Evolutionary conservation across 345 rosid genomes (phyloP), one percentile per base, ranked within the genome.

Genomic region (Hypericum androsaemum): DNA sequence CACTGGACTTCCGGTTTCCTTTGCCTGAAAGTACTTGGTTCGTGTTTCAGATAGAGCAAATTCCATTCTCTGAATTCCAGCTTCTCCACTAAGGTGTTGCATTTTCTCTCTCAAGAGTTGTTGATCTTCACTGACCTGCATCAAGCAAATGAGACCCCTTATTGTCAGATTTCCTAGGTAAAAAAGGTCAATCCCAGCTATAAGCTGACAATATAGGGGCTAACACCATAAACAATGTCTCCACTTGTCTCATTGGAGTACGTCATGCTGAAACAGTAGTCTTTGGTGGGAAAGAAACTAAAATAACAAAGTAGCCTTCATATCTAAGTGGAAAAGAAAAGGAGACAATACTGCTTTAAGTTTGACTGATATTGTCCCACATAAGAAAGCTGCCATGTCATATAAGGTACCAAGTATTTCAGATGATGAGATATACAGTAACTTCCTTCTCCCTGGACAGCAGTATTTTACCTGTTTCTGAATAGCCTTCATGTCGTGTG

Each of bases 401-500:
- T 22, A 22, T 22, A 22, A 22, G 32, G 2, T 22, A 22, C 4
- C 32, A 22, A 22, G 32, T 22, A 22, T 22, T 22, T 22, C 32
- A 44, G 15, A 7, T n/a, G 7, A 10, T 7, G 16, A 44, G 48
- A 10, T 14, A 8, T 14, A 14, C 28, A 13, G 22, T 8, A 46
- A 13, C 22, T 14, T 46, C 50, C 15, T 13, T 44, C 14, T 7
- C 10, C 28, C 15, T 11, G 1, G 45, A 3, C 2, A 16, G 13
- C 41, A 53, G 47, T 41, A 44, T 54, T 52, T 13, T 5, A 90
- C 98, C 98, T 87, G 96, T 64, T 76, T 74, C 65, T 78, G 94
- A 59, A 92, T 74, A 50, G 98, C 98, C 74, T 80, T 88, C 95
- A 81, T 59, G 72, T 88, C 98, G 78, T 83, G 94, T 58, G 82